phyloP scores from a whole-genome alignment of 805 yeast genomes.

The Candida quercuum region DNA sequence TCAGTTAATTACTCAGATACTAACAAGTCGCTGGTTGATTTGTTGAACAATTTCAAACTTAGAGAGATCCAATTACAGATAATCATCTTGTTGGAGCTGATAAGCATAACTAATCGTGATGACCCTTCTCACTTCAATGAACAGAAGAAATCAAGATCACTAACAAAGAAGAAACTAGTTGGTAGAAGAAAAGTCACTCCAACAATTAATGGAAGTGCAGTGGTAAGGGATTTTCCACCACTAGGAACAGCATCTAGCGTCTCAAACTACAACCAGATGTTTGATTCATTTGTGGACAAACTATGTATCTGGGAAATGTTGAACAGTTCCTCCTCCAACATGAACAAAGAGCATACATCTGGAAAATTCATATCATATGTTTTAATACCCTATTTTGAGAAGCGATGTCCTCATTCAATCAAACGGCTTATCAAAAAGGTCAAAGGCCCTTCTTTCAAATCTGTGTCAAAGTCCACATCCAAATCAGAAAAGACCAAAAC shows the following conservation, averaged over 20 bases:
- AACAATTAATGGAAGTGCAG: slow-evolving; percentile 38
- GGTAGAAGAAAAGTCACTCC: slow-evolving; percentile 26
- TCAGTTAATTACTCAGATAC: slow-evolving; percentile 19
- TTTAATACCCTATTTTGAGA: slow-evolving; percentile 47
- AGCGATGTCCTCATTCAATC: slow-evolving; percentile 41
- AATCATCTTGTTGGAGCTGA: slow-evolving; percentile 40
- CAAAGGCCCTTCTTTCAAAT: slow-evolving; percentile 34
- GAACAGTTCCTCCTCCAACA: slow-evolving; percentile 16
- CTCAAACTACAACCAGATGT: slow-evolving; percentile 23
- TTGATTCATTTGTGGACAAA: slow-evolving; percentile 46
- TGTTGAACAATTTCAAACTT: slow-evolving; percentile 39
- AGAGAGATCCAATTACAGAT: slow-evolving; percentile 56
- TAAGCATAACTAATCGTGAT: slow-evolving; percentile 30
- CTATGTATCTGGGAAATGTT: slow-evolving; percentile 50
- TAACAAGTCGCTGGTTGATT: slow-evolving; percentile 24
- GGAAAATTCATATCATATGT: slow-evolving; percentile 47
- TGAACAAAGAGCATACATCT: slow-evolving; percentile 32
- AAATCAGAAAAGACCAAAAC: background rate
- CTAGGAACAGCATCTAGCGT: slow-evolving; percentile 8
- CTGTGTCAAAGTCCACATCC: slow-evolving; percentile 1
- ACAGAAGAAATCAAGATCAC: slow-evolving; percentile 5
- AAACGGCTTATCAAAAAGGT: slow-evolving; percentile 41
- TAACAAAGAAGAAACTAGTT: slow-evolving; percentile 26
- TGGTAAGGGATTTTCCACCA: slow-evolving; percentile 26
- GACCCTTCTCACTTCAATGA: slow-evolving; percentile 29